Evolutionary conservation across 768 basidiomycete genomes (phyloP), one percentile per base, ranked within the genome.

Genomic region (Rhodotorula toruloides): DNA sequence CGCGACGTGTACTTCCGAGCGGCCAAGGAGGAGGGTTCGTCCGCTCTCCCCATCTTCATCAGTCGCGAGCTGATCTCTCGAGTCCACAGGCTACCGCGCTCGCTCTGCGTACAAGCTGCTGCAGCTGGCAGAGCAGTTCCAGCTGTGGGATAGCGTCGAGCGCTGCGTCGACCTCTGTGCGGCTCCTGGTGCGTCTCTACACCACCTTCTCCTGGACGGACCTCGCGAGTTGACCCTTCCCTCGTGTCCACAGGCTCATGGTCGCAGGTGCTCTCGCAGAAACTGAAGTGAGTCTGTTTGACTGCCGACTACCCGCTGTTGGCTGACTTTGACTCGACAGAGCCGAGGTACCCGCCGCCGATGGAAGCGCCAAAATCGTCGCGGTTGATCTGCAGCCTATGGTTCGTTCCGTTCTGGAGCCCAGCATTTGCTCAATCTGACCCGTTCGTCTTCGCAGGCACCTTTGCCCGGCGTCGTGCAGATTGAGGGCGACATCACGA

Each of bases 401-500:
- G 77, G 75, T 76, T 21, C 58, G 72, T 22, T 31, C 25, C n/a
- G n/a, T n/a, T 40, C 21, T 27, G 40, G 21, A 42, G 40, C 13
- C 40, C 40, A 42, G 21, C 13, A 21, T 5, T 34, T 34, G 27
- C 22, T 27, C 1, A n/a, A n/a, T n/a, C 27, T 47, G 42, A 0
- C 40, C 11, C 46, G n/a, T 14, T 22, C 37, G 37, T 27, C 13
- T 46, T 8, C 11, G 3, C 43, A 80, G 79, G 80, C 79, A 11
- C 80, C 80, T 1, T 60, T 81, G 16, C 73, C 77, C 5, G 76
- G 78, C 47, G 78, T 80, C 19, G 79, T 78, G 0, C 76, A 76
- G 40, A 73, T 81, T 4, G 77, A 79, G 63, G 79, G 79, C 50
- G 80, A 81, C 63, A 80, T 81, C 68, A 81, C 80, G 3, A 71